phyloP scores from a whole-genome alignment of 75 land plant species.

The Sequoia sempervirens region DNA sequence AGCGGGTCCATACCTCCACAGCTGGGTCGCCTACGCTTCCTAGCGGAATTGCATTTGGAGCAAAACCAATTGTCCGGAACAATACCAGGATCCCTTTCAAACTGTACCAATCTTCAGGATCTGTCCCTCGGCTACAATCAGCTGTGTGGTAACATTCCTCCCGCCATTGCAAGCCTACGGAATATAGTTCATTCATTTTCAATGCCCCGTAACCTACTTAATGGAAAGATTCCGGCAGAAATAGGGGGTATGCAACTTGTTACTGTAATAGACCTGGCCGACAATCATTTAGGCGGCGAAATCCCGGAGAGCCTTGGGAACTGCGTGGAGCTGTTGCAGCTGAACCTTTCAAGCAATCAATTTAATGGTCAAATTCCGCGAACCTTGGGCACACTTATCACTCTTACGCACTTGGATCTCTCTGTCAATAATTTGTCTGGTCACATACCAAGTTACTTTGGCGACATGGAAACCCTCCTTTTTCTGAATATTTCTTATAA shows the following conservation, averaged over 20 bases:
- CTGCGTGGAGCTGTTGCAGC: constrained; percentile 31
- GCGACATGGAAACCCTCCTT: constrained; percentile 4
- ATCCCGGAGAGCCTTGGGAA: constrained; percentile 58
- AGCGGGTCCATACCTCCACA: constrained; percentile 46
- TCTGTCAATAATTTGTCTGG: constrained; percentile 24
- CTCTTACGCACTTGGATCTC: constrained; percentile 27
- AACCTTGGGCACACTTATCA: constrained; percentile 12
- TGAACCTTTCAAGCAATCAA: constrained; percentile 21
- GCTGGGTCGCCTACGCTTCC: constrained; percentile 28
- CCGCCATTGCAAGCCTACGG: constrained; percentile 18
- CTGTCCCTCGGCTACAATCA: constrained; percentile 45
- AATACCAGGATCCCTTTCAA: constrained; percentile 39
- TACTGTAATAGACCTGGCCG: constrained; percentile 39
- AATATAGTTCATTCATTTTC: constrained; percentile 37
- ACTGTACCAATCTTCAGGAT: constrained; percentile 24
- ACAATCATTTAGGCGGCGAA: constrained; percentile 49
- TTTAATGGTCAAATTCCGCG: constrained; percentile 22
- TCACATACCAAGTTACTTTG: constrained; percentile 13
- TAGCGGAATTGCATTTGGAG: constrained; percentile 37
- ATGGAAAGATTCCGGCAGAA: constrained; percentile 38
- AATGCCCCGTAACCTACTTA: constrained; percentile 40
- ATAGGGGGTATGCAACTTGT: constrained; percentile 44
- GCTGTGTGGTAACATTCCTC: constrained; percentile 44
- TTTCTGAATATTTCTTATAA: constrained; percentile 26
- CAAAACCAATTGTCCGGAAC: constrained; percentile 32